Conservation (phyloP, 768 basidiomycete genomes). For the Dendrothele bispora region DNA sequence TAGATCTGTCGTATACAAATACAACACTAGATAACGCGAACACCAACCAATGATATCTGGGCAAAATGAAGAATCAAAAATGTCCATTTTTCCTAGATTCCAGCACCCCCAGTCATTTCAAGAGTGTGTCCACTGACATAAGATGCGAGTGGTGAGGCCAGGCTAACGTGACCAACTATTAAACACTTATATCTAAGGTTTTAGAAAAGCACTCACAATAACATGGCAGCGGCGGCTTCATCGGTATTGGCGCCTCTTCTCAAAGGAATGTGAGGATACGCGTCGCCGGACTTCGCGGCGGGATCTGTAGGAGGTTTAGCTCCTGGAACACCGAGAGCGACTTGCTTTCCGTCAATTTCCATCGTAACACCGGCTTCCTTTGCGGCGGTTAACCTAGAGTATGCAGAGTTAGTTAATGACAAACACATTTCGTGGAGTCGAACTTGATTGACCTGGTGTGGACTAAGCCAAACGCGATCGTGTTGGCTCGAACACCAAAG, state of each 20-base stretch:
- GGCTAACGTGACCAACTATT: conserved; percentile 36
- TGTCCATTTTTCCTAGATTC: too few species aligned
- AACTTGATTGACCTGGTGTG: conserved; percentile 60
- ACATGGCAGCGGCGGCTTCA: conserved; percentile 72
- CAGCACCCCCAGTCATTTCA: conserved; percentile 80
- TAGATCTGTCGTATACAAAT: too few species aligned
- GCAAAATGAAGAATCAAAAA: too few species aligned
- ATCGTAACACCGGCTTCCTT: conserved; percentile 79
- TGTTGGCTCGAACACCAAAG: conserved; percentile 82
- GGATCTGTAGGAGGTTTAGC: conserved; percentile 37
- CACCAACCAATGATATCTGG: too few species aligned
- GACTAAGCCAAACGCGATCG: conserved; percentile 75
- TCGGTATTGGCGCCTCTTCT: conserved; percentile 66
- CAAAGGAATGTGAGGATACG: conserved; percentile 57
- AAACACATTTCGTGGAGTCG: background rate
- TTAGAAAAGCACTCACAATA: conserved; percentile 59
- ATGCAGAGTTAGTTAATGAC: background rate
- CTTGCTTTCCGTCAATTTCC: conserved; percentile 81
- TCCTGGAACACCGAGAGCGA: conserved; percentile 77
- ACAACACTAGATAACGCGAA: too few species aligned
- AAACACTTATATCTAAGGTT: conserved; percentile 4
- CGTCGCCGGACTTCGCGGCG: conserved; percentile 25
- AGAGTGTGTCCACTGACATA: conserved; percentile 84
- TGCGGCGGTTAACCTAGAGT: conserved; percentile 64
- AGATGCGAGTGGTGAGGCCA: conserved; percentile 75